Evolutionary conservation across 331 rosid species (phyloP), one percentile per base, ranked within the genome.

Genomic region (Phaseolus coccineus): DNA sequence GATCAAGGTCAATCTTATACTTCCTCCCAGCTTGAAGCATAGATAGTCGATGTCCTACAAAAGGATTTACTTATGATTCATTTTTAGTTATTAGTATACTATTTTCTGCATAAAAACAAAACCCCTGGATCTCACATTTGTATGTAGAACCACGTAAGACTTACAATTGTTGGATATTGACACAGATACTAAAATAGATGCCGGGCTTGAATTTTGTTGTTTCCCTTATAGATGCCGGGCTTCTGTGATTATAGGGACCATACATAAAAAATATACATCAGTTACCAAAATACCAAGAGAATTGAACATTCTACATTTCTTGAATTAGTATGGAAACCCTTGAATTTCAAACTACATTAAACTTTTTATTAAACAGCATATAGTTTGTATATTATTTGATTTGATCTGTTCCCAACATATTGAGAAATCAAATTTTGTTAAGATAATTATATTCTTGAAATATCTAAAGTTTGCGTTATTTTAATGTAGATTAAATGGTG

Each of bases 1-100:
- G 83, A 87, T 94, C 86, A 94, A 94, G 98, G 98, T 94, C 55
- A 64, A 74, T 74, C 56, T 79, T 74, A 7, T 58, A 40, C 56
- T 74, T 57, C 46, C 48, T 69, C 31, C 13, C 10, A 50, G 28
- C 58, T 67, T 39, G 69, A 52, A 11, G 28, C 25, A 56, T 57
- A 28, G 42, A 74, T 55, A 27, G 56, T 48, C 35, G 6, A 12
- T 69, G 61, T 39, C 25, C 48, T 33, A 25, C 46, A 3, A 58
- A 0, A 16, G 1, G 1, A 39, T 25, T 15, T 31, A 33, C 46
- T 31, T 0, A 37, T 80, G 69, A 27, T 86, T 83, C 79, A 47
- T 72, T 52, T 77, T 70, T 58, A 33, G 57, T 64, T 16, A 63
- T 72, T 46, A 63, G 46, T 71, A 10, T 62, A 11, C 27, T 4